phyloP scores from a whole-genome alignment of 257 asterid species.

The Nicotiana sylvestris region DNA sequence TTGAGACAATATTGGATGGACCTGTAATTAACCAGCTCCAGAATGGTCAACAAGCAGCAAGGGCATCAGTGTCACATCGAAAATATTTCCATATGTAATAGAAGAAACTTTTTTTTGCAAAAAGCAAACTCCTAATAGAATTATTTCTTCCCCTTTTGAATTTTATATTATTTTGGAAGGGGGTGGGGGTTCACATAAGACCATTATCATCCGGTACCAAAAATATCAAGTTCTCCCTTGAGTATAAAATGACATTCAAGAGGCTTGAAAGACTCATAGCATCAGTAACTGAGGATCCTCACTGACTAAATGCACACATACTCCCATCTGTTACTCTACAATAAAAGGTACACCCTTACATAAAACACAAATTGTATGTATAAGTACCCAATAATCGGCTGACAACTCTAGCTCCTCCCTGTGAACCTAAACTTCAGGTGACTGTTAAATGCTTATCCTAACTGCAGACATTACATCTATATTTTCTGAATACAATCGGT shows the following conservation, averaged over 20 bases:
- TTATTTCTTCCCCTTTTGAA: not conserved
- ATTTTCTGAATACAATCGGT: not conserved
- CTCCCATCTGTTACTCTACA: not conserved
- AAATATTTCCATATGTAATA: not conserved
- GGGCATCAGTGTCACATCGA: not conserved
- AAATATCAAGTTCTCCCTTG: not conserved
- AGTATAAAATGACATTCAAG: not conserved
- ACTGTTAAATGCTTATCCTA: not conserved
- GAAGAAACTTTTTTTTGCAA: not conserved
- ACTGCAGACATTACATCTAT: not conserved
- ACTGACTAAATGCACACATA: not conserved
- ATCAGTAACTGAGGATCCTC: not conserved
- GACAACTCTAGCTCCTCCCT: not conserved
- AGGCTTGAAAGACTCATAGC: not conserved
- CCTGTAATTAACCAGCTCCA: slow-evolving; percentile 30
- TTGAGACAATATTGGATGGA: slow-evolving; percentile 58
- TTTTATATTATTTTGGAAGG: not conserved
- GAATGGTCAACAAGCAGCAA: slow-evolving; percentile 5
- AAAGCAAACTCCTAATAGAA: not conserved
- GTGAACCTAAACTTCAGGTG: not conserved
- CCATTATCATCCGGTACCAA: not conserved
- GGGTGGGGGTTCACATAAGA: not conserved
- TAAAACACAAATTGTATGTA: not conserved
- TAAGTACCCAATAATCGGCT: not conserved
- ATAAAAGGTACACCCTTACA: not conserved